Percentiles rank a stretch among this genome's conserved stretches.
Conservation (phyloP, 1,284 basidiomycete species). For the Caloboletus inedulis region DNA sequence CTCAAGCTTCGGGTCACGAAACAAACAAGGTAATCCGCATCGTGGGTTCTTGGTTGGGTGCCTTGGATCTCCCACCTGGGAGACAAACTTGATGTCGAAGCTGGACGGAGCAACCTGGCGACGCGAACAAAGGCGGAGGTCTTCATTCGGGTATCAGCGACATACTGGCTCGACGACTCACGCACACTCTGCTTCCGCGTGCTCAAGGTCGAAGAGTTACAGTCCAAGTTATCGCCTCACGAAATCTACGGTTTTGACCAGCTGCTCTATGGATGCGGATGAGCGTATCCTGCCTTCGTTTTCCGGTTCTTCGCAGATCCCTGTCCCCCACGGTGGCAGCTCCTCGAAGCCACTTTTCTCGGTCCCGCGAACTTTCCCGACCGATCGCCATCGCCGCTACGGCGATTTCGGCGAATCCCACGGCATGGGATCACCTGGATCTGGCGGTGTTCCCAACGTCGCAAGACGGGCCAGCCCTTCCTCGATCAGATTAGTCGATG, state of each 20-base stretch:
- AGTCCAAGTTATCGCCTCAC: conserved; percentile 5
- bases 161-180: conserved; percentile 2
- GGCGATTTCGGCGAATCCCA: conserved; percentile 13
- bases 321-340: not conserved
- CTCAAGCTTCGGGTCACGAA: not conserved
- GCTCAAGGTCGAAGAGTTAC: not conserved
- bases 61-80: conserved; percentile 33
- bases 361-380: not conserved
- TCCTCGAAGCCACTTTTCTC: not conserved
- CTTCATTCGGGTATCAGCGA: conserved; percentile 8
- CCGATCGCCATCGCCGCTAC: not conserved
- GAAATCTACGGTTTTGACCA: conserved; percentile 12
- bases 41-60: conserved; percentile 27
- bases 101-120: conserved; percentile 12
- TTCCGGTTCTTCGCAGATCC: not conserved
- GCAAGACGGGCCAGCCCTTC: conserved; percentile 19
- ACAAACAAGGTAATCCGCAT: conserved; percentile 6
- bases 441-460: not conserved
- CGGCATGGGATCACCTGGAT: not conserved
- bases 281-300: not conserved
- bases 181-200: conserved; percentile 1
- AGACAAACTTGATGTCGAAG: conserved; percentile 19
- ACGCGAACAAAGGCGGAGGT: not conserved
- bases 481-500: conserved; percentile 28
- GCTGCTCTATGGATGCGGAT: conserved; percentile 6